Evolutionary conservation across 371 early-diverging fungal genomes (phyloP).

Genomic region (Funneliformis caledonium): DNA sequence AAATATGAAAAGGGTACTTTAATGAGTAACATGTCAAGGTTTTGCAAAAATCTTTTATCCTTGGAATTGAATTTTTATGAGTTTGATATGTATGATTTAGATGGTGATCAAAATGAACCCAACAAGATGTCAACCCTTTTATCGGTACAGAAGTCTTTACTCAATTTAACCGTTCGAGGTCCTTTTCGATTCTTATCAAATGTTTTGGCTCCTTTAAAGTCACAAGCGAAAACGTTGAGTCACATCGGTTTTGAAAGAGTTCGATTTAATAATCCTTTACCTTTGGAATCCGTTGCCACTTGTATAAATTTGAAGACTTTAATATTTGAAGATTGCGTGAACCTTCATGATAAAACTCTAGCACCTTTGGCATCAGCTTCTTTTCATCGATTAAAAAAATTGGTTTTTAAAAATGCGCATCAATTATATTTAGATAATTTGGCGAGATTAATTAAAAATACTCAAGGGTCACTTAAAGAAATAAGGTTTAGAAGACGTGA

Average conservation of each 20-base stretch:
- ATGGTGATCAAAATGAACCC: conserved; percentile 6
- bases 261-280: neutral
- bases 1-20: conserved; percentile 15
- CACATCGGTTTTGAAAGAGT: neutral
- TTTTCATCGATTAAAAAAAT: conserved; percentile 12
- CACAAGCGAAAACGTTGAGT: neutral
- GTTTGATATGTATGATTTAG: conserved; percentile 19
- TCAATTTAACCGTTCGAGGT: neutral
- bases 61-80: conserved; percentile 6
- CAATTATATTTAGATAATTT: neutral
- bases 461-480: neutral
- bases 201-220: neutral
- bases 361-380: neutral
- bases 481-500: conserved; percentile 10
- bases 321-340: neutral
- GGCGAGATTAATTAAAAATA: neutral
- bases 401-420: conserved; percentile 6
- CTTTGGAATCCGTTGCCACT: neutral
- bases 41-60: neutral
- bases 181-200: conserved; percentile 3
- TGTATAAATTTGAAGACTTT: conserved; percentile 8
- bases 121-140: neutral
- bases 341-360: neutral
- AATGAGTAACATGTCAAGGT: neutral
- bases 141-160: neutral